Evolutionary conservation across 768 basidiomycete genomes (phyloP).

Genomic region (Vararia minispora): DNA sequence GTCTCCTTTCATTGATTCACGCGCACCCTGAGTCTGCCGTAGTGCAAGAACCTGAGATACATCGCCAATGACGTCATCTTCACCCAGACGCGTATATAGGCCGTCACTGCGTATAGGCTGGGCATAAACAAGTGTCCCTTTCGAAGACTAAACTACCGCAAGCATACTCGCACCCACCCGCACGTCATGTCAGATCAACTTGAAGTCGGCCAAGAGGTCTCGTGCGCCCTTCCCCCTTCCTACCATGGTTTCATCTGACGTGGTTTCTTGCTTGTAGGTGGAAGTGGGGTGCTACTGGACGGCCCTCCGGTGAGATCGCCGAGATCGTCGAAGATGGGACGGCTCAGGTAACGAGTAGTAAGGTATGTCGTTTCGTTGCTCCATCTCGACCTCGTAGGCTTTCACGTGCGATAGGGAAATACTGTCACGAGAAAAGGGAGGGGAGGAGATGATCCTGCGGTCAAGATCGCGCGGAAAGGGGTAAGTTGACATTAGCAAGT

Average conservation of each 20-base stretch:
- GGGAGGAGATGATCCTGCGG: conserved; percentile 38
- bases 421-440: conserved; percentile 31
- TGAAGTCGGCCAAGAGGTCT: not conserved
- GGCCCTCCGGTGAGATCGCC: conserved; percentile 24
- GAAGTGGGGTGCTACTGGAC: conserved; percentile 25
- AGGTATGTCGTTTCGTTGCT: conserved; percentile 18
- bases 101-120: no score
- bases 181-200: not conserved
- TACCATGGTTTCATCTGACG: not conserved
- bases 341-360: conserved; percentile 33
- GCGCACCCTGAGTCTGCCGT: no score
- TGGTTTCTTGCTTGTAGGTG: conserved; percentile 19
- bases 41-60: no score
- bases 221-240: not conserved
- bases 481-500: conserved; percentile 20
- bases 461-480: conserved; percentile 33
- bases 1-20: no score
- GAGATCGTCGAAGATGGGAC: conserved; percentile 32
- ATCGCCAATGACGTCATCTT: no score
- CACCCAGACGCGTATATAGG: no score
- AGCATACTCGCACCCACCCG: not conserved
- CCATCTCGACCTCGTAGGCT: not conserved
- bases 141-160: no score
- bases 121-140: no score
- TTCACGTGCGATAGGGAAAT: conserved; percentile 23